phyloP scores from a whole-genome alignment of 2,329 filamentous ascomycete species.

The Aureobasidium sp. region DNA sequence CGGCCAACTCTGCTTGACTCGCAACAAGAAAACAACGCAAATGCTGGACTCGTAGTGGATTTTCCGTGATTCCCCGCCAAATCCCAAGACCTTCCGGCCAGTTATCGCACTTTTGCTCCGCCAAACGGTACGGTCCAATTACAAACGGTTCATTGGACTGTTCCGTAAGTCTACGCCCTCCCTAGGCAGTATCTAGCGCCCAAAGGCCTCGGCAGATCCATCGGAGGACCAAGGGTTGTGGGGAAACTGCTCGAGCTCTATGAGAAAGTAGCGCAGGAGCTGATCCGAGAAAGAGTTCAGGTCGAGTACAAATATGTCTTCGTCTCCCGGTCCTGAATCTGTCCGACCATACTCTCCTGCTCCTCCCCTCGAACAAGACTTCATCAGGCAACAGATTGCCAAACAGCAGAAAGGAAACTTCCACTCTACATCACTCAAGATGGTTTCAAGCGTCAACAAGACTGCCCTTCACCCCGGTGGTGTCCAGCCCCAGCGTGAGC shows the following conservation, averaged over 20 bases:
- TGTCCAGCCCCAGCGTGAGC: conserved; percentile 74
- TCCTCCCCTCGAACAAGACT: conserved; percentile 41
- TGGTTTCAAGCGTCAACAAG: conserved; percentile 65
- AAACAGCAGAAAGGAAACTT: conserved; percentile 52
- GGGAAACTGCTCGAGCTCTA: conserved; percentile 4
- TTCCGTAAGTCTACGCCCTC: not conserved
- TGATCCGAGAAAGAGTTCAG: not conserved
- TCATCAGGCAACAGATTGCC: conserved; percentile 47
- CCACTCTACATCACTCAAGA: conserved; percentile 47
- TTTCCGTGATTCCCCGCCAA: not conserved
- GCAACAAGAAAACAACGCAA: conserved; percentile 1
- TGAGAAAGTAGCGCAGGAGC: not conserved
- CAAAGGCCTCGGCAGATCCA: conserved; percentile 6
- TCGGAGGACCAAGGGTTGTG: conserved; percentile 7
- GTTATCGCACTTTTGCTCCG: conserved; percentile 3
- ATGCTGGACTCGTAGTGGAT: not conserved
- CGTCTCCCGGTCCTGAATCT: not conserved
- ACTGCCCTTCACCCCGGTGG: conserved; percentile 84
- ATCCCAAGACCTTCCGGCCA: not conserved
- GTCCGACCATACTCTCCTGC: conserved; percentile 17
- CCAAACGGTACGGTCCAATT: conserved; percentile 9
- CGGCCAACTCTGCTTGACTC: not conserved
- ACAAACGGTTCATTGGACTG: conserved; percentile 4
- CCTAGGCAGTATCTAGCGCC: not conserved
- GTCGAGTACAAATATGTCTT: conserved; percentile 11